Percentiles rank a stretch among this genome's conserved stretches.
Conservation (phyloP, 129 eudicot species). For the Solidago caesia region DNA sequence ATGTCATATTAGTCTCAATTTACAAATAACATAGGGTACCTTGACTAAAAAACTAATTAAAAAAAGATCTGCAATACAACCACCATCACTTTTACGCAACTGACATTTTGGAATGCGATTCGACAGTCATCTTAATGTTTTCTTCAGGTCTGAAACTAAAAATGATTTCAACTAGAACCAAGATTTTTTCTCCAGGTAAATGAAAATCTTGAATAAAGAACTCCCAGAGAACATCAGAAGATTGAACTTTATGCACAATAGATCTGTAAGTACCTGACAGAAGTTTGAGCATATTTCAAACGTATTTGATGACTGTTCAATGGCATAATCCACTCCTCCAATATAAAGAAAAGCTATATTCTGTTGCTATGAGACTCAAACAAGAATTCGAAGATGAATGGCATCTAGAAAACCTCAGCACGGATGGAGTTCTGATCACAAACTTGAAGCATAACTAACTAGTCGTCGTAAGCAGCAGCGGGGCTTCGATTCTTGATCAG, state of each 20-base stretch:
- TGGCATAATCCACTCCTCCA: constrained; percentile 32
- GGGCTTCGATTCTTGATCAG: constrained; percentile 58
- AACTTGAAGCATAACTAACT: constrained; percentile 21
- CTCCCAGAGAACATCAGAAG: neutral
- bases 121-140: constrained; percentile 2
- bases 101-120: neutral
- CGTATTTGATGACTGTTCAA: constrained; percentile 30
- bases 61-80: neutral
- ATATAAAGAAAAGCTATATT: constrained; percentile 23
- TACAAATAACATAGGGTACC: neutral
- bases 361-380: constrained; percentile 28
- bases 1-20: neutral
- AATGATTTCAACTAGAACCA: neutral
- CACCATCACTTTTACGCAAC: neutral
- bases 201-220: neutral
- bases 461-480: constrained; percentile 42
- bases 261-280: constrained; percentile 27
- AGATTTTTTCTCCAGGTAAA: neutral
- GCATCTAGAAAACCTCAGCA: constrained; percentile 22
- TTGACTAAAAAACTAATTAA: too few relatives aligned
- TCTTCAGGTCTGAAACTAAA: constrained; percentile 16
- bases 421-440: constrained; percentile 20
- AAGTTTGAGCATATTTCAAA: constrained; percentile 19
- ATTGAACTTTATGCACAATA: constrained; percentile 5
- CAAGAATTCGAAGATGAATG: constrained; percentile 24